phyloP scores from a whole-genome alignment of 202 grass and related monocot genomes.

The Schoenoplectus triqueter region DNA sequence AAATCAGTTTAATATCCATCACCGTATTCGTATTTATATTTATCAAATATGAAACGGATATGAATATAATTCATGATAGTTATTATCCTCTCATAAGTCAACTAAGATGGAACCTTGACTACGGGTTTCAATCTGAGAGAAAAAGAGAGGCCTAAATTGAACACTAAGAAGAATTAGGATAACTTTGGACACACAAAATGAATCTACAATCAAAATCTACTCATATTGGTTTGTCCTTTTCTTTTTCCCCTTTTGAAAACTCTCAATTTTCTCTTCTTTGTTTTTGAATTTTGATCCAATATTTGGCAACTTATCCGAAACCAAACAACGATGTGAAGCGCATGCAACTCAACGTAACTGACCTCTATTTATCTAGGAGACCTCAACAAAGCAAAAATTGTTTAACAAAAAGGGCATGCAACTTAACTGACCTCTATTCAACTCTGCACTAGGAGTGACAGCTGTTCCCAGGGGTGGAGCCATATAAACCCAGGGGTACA shows the following conservation, averaged over 20 bases:
- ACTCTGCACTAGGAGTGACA: background rate
- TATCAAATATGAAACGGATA: no score
- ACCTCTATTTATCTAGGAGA: background rate
- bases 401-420: background rate
- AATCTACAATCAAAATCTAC: background rate
- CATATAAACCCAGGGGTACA: no score
- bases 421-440: slow-evolving; percentile 16
- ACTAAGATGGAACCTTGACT: background rate
- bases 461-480: no score
- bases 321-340: no score
- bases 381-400: background rate
- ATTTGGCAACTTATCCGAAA: background rate
- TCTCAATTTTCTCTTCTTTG: background rate
- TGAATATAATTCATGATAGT: background rate
- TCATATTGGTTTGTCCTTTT: no score
- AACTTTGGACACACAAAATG: background rate
- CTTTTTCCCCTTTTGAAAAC: background rate
- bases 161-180: background rate
- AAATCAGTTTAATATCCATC: no score
- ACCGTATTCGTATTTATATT: no score
- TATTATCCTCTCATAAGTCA: background rate
- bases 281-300: background rate
- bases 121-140: background rate
- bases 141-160: background rate
- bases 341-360: no score